A percentile compares a stretch with the other conserved stretches of the same genome.
These are phyloP conservation scores for Parasitella parasitica DNA, from an alignment of 371 early-diverging fungal species.

Conservation along the genomic window DNA sequence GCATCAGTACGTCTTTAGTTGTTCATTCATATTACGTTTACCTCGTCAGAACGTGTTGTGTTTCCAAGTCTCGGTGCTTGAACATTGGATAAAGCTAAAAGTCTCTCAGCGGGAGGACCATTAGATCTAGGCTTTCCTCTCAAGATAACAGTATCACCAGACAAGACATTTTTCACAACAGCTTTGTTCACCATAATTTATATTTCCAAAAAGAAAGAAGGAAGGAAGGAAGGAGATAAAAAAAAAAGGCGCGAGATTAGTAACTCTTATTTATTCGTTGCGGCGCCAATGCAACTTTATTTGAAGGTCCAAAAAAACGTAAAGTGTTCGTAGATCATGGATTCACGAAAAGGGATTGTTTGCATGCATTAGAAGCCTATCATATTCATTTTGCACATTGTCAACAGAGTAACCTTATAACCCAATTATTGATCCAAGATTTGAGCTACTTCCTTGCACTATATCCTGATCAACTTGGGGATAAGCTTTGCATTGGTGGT, in stretches of 20 bases:
- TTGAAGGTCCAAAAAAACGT: too few relatives aligned
- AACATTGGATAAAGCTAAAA: conserved; percentile 81
- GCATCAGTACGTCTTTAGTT: background rate
- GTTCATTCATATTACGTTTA: conserved; percentile 20
- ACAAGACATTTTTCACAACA: conserved; percentile 82
- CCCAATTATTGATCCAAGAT: too few relatives aligned
- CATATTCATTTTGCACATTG: too few relatives aligned
- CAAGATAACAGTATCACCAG: conserved; percentile 90
- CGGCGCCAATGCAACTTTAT: too few relatives aligned
- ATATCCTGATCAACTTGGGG: too few relatives aligned
- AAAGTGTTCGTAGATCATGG: too few relatives aligned
- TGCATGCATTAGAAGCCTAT: too few relatives aligned
- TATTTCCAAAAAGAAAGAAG: background rate
- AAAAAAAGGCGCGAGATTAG: background rate
- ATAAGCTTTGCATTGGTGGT: too few relatives aligned
- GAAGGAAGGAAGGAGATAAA: background rate
- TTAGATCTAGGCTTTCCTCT: conserved; percentile 75
- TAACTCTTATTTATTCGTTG: background rate
- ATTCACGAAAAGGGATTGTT: background rate
- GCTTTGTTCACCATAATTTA: conserved; percentile 48
- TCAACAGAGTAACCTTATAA: too few relatives aligned
- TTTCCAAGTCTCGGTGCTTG: conserved; percentile 86
- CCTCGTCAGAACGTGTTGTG: conserved; percentile 82
- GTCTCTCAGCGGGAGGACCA: conserved; percentile 84
- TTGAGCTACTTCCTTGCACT: too few relatives aligned